Percentiles rank a stretch among this genome's conserved stretches.
phyloP scores from a whole-genome alignment of 495 filamentous ascomycete genomes.

The Haplographium delicatum region DNA sequence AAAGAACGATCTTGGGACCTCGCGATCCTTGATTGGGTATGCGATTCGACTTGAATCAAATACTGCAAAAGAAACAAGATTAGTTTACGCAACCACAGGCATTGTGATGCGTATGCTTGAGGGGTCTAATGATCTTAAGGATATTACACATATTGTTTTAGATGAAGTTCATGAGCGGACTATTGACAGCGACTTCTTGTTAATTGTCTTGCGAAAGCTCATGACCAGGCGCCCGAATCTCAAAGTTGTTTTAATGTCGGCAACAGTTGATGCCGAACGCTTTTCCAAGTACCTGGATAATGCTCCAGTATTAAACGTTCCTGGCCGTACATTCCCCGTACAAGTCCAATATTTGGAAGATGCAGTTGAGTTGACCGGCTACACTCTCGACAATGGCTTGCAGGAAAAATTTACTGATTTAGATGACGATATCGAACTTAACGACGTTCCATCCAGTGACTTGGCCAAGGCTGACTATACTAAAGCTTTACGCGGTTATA shows the following conservation, averaged over 20 bases:
- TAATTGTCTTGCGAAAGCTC: constrained; percentile 82
- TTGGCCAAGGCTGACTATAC: constrained; percentile 25
- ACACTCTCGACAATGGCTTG: constrained; percentile 45
- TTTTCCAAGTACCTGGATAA: constrained; percentile 83
- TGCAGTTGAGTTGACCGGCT: constrained; percentile 76
- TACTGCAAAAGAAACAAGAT: constrained; percentile 67
- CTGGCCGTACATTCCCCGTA: constrained; percentile 91
- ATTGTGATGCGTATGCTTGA: constrained; percentile 98
- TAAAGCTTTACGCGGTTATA: constrained; percentile 60
- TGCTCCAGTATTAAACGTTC: constrained; percentile 82
- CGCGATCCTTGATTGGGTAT: constrained; percentile 83
- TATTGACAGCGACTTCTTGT: constrained; percentile 92
- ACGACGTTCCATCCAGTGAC: constrained; percentile 41
- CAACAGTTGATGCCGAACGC: constrained; percentile 84
- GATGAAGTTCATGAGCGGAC: constrained; percentile 94
- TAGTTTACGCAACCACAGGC: constrained; percentile 83
- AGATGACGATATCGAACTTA: constrained; percentile 50
- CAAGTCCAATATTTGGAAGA: constrained; percentile 84
- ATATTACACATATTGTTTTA: constrained; percentile 87
- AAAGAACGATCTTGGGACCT: constrained; percentile 73
- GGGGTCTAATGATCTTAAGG: constrained; percentile 72
- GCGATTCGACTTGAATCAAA: constrained; percentile 89
- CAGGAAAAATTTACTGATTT: constrained; percentile 43
- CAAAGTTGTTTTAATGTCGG: constrained; percentile 85
- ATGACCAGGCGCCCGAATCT: constrained; percentile 46